Base-by-base conservation (phyloP, 352 stramenopile species). In the Globisporangium cylindrosporum region DNA sequence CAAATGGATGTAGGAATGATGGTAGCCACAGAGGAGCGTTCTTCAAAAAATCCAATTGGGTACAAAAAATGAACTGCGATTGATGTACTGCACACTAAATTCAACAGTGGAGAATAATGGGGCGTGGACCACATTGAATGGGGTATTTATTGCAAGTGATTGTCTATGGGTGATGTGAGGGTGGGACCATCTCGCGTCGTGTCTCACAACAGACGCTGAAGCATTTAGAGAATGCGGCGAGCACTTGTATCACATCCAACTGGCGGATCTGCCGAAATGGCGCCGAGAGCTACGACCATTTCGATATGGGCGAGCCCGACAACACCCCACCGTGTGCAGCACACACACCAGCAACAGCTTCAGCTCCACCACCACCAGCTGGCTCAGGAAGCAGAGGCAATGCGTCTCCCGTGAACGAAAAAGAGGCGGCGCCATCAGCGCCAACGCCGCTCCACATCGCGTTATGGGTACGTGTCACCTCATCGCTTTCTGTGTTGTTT, bases 391-490 rank as follows among this genome's bases (percentile, higher is more conserved):
- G 15, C 41, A n/a, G 27, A 29, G 43, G 1, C 15, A 41, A 14
- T 27, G 24, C 6, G 8, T 38, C 14, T 46, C 5, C 25, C 7
- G 1, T 8, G 62, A 38, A 62, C 34, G 38, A 49, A 32, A 7
- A 56, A n/a, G 51, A 48, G 34, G 36, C 22, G 18, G 22, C 4
- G 51, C 18, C 22, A n/a, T 29, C 14, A 4, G 6, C 53, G 5
- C 75, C 73, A 36, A 82, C 82, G 14, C 64, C 73, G 8, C 79
- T 91, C 4, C 82, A 91, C 59, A 74, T 91, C 46, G 80, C 82
- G 41, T 64, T 91, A 54, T 91, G 82, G 82, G 82, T 88, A 61
- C 57, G 76, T 64, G 1, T 36, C 32, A 46, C 15, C 51, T 32
- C 29, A 46, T 48, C 20, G 12, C 4, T 9, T 20, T 48, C 20